phyloP scores from a whole-genome alignment of 306 rosid species.

The Astragalus glycyphyllos region DNA sequence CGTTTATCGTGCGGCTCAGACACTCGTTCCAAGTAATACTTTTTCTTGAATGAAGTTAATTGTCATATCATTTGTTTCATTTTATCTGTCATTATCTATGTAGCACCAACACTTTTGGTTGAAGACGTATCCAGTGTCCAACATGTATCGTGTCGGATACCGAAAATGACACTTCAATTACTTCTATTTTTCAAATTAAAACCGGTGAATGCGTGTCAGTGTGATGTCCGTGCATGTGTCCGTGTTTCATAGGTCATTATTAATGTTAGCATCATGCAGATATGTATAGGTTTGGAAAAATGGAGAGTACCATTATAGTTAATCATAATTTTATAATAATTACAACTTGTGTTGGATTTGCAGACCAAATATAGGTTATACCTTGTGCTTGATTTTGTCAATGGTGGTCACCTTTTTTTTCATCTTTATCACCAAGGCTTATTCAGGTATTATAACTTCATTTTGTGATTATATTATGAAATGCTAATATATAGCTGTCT shows the following conservation, averaged over 20 bases:
- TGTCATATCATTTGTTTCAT: slow-evolving; percentile 21
- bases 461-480: slow-evolving; percentile 16
- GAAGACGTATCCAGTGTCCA: no score
- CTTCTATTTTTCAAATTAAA: no score
- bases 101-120: no score
- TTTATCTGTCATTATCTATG: neutral
- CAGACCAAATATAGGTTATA: slow-evolving; percentile 84
- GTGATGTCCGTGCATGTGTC: no score
- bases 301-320: neutral
- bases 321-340: slow-evolving; percentile 3
- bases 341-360: slow-evolving; percentile 22
- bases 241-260: no score
- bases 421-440: slow-evolving; percentile 82
- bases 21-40: slow-evolving; percentile 80
- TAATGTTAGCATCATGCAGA: neutral
- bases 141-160: no score
- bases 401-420: slow-evolving; percentile 91
- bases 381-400: slow-evolving; percentile 83
- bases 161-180: no score
- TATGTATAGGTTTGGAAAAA: neutral
- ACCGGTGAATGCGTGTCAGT: no score
- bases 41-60: slow-evolving; percentile 2
- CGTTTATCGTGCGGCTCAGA: slow-evolving; percentile 78
- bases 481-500: slow-evolving; percentile 11
- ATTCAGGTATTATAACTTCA: slow-evolving; percentile 60